A percentile compares a stretch with the other conserved stretches of the same genome.
phyloP scores from a whole-genome alignment of 2,329 filamentous ascomycete genomes.

The Epichloe hybrida region DNA sequence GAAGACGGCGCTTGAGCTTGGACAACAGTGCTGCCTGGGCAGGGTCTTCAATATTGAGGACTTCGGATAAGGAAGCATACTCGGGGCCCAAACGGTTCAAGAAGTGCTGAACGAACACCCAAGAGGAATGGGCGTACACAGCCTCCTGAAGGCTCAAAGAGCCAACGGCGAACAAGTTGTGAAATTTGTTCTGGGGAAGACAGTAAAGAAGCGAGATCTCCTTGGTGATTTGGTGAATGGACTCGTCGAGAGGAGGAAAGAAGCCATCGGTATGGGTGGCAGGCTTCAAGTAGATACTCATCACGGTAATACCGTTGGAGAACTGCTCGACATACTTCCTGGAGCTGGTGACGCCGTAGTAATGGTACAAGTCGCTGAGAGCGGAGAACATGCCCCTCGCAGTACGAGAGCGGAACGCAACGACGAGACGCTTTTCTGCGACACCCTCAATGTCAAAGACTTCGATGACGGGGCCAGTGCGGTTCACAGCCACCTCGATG shows the following conservation, averaged over 20 bases:
- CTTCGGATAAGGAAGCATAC: conserved; percentile 72
- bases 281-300: conserved; percentile 85
- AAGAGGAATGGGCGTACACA: conserved; percentile 92
- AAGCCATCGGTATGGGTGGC: conserved; percentile 43
- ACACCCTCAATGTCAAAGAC: conserved; percentile 90
- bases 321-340: conserved; percentile 98
- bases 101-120: conserved; percentile 97
- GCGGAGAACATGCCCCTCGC: conserved; percentile 91
- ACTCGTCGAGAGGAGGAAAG: conserved; percentile 74
- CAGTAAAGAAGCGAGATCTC: conserved; percentile 96
- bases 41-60: conserved; percentile 70
- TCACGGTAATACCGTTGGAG: conserved; percentile 93
- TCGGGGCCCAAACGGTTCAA: conserved; percentile 87
- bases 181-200: conserved; percentile 93
- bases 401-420: conserved; percentile 88
- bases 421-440: conserved; percentile 82
- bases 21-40: conserved; percentile 75
- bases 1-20: conserved; percentile 88
- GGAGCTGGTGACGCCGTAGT: conserved; percentile 92
- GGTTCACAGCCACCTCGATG: conserved; percentile 68
- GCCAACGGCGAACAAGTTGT: conserved; percentile 73
- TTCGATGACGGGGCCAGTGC: conserved; percentile 92
- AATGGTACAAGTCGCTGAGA: conserved; percentile 91
- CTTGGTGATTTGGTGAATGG: conserved; percentile 98
- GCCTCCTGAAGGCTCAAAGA: conserved; percentile 88